Evolutionary conservation across 176 grass and related monocot species (phyloP), one percentile per base, ranked within the genome.

Genomic region (Aegilops longissima): DNA sequence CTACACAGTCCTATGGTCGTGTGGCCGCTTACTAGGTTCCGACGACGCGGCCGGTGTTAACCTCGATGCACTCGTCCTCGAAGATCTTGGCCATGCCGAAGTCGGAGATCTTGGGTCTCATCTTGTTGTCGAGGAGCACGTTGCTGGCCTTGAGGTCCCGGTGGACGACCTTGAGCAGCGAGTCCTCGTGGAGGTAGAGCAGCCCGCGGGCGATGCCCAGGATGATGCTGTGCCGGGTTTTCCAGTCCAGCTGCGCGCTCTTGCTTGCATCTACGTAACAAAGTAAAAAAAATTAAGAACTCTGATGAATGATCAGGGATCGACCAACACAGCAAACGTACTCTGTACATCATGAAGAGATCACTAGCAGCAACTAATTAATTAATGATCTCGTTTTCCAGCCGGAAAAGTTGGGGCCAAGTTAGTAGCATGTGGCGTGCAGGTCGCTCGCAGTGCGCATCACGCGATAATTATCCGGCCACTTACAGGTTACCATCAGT

Each of bases 11-110:
- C 0, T 12, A 11, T 11, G 40, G 40, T 42, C 39, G 39, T 36
- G 27, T 14, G 14, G 14, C 9, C 11, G 31, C 51, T 84, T 86
- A 98, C 95, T 86, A 95, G 7, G 95, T 98, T 2, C 95, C 95
- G 12, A 98, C 95, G 11, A 95, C 91, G 30, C 77, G 92, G 1
- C 93, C 93, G 3, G 80, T 95, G 85, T 93, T 95, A 71, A 98
- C 70, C 59, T 90, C 89, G 62, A 62, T 71, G 25, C 61, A 80
- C 61, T 98, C 95, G 27, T 92, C 89, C n/a, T n/a, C 83, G 36
- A 92, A 98, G 63, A 95, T 98, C 85, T 93, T 98, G 51, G 95
- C 95, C 95, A 95, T 98, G 72, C 95, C 95, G 47, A 98, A 98
- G 61, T 98, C 95, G 36, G 95, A 95, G 69, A 98, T 98, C 86